Percentiles rank a stretch among this genome's conserved stretches.
Evolutionary conservation across 192 early-diverging fungal species (phyloP).

Genomic region (Coemansia sp.): DNA sequence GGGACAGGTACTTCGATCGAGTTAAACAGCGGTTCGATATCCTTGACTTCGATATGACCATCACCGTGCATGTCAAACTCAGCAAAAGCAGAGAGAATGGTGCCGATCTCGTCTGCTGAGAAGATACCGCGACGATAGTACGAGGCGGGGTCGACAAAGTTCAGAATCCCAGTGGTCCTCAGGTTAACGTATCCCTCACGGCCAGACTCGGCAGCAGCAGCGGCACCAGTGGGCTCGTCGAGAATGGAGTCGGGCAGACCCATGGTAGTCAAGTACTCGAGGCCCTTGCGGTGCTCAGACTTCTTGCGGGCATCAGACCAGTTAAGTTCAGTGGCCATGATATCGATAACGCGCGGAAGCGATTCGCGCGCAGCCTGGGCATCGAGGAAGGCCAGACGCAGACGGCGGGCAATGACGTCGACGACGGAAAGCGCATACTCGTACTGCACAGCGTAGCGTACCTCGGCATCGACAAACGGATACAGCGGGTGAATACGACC

Average conservation of each 20-base stretch:
- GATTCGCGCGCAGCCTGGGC: constrained; percentile 85
- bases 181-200: constrained; percentile 25
- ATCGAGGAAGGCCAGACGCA: constrained; percentile 90
- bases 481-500: constrained; percentile 74
- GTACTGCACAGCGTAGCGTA: constrained; percentile 84
- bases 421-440: constrained; percentile 94
- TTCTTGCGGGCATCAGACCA: constrained; percentile 70
- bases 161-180: constrained; percentile 27
- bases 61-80: constrained; percentile 50
- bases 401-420: constrained; percentile 90
- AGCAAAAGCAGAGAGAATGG: constrained; percentile 47
- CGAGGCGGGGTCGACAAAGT: constrained; percentile 50
- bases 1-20: constrained; percentile 40
- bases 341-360: constrained; percentile 82
- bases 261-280: constrained; percentile 85
- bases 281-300: constrained; percentile 68
- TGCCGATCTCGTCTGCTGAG: constrained; percentile 55
- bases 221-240: constrained; percentile 16
- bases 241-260: constrained; percentile 69
- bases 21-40: constrained; percentile 38
- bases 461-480: constrained; percentile 93
- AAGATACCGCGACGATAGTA: constrained; percentile 56
- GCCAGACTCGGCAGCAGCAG: constrained; percentile 1
- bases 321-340: constrained; percentile 85
- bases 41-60: constrained; percentile 47